phyloP scores from a whole-genome alignment of 257 asterid species.

The Oldenlandia corymbosa region DNA sequence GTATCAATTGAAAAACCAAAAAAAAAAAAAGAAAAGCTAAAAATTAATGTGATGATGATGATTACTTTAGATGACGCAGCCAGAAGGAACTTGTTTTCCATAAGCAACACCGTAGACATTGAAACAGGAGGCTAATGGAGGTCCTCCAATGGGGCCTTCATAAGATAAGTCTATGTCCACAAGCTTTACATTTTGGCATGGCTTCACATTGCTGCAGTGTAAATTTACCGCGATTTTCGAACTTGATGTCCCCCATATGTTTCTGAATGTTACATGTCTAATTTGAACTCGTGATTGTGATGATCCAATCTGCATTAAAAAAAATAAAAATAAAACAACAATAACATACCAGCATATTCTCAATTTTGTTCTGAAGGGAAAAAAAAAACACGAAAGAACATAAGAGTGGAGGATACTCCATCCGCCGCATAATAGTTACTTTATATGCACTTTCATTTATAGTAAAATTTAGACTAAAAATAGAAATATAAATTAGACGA shows the following conservation, averaged over 20 bases:
- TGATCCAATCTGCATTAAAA: conserved; percentile 21
- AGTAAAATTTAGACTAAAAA: no score
- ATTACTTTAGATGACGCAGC: conserved; percentile 39
- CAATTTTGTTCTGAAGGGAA: no score
- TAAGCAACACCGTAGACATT: conserved; percentile 38
- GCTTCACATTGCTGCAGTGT: conserved; percentile 38
- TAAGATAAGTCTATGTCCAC: conserved; percentile 39
- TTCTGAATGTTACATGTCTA: conserved; percentile 42
- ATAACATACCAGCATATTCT: no score
- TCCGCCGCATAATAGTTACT: no score
- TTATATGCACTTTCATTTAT: no score
- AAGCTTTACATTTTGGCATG: conserved; percentile 49
- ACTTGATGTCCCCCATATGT: conserved; percentile 51
- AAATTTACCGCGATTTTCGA: conserved; percentile 38
- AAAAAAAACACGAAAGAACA: no score
- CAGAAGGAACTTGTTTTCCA: conserved; percentile 42
- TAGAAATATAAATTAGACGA: no score
- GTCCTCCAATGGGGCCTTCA: conserved; percentile 27
- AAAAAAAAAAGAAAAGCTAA: no score
- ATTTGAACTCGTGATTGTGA: conserved; percentile 37
- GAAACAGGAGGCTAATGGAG: conserved; percentile 32
- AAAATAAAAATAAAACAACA: no score
- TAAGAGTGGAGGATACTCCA: no score
- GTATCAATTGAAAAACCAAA: no score
- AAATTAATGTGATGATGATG: no score